These are phyloP conservation scores for Ogataea kodamae DNA, from an alignment of 805 yeast species.

Conservation along the genomic window DNA sequence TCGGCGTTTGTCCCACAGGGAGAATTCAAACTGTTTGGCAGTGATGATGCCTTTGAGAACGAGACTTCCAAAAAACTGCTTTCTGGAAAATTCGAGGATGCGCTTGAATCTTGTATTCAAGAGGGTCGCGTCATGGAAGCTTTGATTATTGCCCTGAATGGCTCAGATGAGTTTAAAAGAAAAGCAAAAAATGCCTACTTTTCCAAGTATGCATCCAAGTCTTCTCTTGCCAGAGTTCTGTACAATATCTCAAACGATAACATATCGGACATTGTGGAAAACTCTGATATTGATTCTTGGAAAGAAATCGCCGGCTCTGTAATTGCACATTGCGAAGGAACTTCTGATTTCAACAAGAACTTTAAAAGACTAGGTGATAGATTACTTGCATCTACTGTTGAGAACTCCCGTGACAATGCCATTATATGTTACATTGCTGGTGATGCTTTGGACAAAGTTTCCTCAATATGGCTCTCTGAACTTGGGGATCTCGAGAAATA, in stretches of 20 bases:
- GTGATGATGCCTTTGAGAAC: conserved; percentile 35
- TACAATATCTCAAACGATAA: conserved; percentile 55
- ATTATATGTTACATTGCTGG: conserved; percentile 77
- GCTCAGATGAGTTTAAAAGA: conserved; percentile 56
- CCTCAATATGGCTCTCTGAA: conserved; percentile 82
- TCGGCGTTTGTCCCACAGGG: conserved; percentile 49
- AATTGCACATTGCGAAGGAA: conserved; percentile 49
- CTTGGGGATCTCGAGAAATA: conserved; percentile 39
- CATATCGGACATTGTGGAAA: conserved; percentile 66
- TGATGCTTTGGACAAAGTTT: conserved; percentile 71
- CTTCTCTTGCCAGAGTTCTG: conserved; percentile 69
- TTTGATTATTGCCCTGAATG: conserved; percentile 70
- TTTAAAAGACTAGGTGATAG: conserved; percentile 77
- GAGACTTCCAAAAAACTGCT: conserved; percentile 55
- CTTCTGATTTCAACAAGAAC: conserved; percentile 48
- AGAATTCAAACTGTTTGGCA: conserved; percentile 39
- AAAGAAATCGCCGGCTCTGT: conserved; percentile 72
- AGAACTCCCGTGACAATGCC: conserved; percentile 63
- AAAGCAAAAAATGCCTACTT: conserved; percentile 74
- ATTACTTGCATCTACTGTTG: conserved; percentile 42
- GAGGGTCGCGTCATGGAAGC: conserved; percentile 73
- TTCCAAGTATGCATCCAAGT: conserved; percentile 45
- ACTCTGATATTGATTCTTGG: conserved; percentile 81
- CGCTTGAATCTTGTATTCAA: conserved; percentile 64
- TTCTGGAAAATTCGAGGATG: conserved; percentile 58